Percentiles rank a stretch among this genome's conserved stretches.
Evolutionary conservation across 2,329 filamentous ascomycete species (phyloP).

Genomic region (Pseudogymnoascus sp.): DNA sequence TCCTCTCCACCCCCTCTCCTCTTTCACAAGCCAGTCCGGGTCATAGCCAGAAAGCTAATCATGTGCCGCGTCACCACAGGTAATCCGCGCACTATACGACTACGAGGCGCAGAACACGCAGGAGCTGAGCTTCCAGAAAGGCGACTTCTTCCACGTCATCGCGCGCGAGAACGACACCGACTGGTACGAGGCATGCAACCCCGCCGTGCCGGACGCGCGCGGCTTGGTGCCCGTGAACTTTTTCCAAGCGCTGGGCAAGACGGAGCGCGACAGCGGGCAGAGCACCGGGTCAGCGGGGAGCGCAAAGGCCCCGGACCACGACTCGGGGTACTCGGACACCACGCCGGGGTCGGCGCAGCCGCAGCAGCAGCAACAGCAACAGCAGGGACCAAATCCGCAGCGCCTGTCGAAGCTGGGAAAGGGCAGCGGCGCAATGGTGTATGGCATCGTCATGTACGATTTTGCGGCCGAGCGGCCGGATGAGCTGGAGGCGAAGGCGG

Average conservation of each 20-base stretch:
- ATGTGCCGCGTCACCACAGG: constrained; percentile 43
- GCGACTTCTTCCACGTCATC: constrained; percentile 97
- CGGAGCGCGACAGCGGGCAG: constrained; percentile 77
- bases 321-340: constrained; percentile 77
- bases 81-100: constrained; percentile 94
- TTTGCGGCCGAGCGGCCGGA: constrained; percentile 94
- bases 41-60: not conserved
- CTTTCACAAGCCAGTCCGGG: not conserved
- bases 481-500: constrained; percentile 88
- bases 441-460: constrained; percentile 94
- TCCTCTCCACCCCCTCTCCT: constrained; percentile 10
- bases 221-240: constrained; percentile 90
- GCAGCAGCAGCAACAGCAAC: constrained; percentile 18
- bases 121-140: constrained; percentile 84
- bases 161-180: constrained; percentile 87
- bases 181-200: constrained; percentile 99
- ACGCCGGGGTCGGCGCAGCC: constrained; percentile 27
- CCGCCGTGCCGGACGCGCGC: constrained; percentile 73
- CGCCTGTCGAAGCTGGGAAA: constrained; percentile 36
- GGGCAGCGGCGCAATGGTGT: constrained; percentile 80
- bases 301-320: constrained; percentile 64
- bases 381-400: constrained; percentile 19
- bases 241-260: constrained; percentile 88
- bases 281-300: constrained; percentile 49
- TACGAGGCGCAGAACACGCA: constrained; percentile 70